These are phyloP conservation scores for Laburnicola sp. DNA, from an alignment of 2,329 filamentous ascomycete genomes.

Conservation along the genomic window DNA sequence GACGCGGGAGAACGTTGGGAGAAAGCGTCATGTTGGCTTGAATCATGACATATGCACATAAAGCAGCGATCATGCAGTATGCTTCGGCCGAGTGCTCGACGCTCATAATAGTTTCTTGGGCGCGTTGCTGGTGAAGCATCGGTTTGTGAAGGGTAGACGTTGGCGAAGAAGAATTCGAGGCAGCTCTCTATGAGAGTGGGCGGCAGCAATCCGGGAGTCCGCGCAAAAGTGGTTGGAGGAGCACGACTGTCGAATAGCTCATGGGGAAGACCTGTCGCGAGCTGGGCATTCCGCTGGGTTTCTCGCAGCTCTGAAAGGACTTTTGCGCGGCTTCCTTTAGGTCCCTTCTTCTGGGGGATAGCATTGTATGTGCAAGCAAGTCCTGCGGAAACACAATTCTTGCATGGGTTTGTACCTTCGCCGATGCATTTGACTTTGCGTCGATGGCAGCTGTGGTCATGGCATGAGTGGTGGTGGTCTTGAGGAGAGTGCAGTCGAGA, in stretches of 20 bases:
- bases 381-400: constrained; percentile 62
- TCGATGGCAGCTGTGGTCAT: constrained; percentile 47
- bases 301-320: constrained; percentile 65
- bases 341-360: constrained; percentile 66
- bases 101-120: constrained; percentile 57
- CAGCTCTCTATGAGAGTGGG: constrained; percentile 56
- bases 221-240: constrained; percentile 49
- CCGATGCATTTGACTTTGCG: constrained; percentile 57
- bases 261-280: constrained; percentile 47
- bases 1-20: constrained; percentile 52
- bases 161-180: constrained; percentile 63
- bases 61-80: constrained; percentile 59
- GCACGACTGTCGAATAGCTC: constrained; percentile 47
- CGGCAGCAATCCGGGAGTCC: constrained; percentile 54
- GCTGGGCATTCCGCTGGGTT: constrained; percentile 52
- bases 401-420: constrained; percentile 58
- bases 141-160: constrained; percentile 68
- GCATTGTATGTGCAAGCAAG: constrained; percentile 67
- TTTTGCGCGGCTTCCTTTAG: constrained; percentile 64
- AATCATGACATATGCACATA: constrained; percentile 56
- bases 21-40: constrained; percentile 53
- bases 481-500: constrained; percentile 13
- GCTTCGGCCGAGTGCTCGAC: constrained; percentile 59
- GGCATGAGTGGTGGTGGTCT: constrained; percentile 17
- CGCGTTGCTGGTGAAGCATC: constrained; percentile 56